Percentiles rank a stretch among this genome's conserved stretches.
phyloP scores from a whole-genome alignment of 1,284 basidiomycete genomes.

The Boletus mariae region DNA sequence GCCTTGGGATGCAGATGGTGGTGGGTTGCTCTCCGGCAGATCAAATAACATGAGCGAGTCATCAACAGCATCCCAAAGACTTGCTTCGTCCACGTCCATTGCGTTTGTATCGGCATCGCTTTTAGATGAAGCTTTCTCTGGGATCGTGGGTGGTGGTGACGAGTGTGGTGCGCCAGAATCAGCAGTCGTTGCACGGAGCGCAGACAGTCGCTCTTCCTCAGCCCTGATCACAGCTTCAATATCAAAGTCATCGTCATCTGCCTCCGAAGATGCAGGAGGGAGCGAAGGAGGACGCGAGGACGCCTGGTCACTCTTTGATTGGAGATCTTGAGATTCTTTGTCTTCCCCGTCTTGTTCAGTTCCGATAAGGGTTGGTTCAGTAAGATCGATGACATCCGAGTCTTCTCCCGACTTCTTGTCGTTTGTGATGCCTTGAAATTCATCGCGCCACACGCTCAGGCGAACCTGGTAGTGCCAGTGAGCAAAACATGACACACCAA shows the following conservation, averaged over 20 bases:
- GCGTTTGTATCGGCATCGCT: slow-evolving; percentile 10
- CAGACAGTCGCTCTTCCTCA: slow-evolving; percentile 40
- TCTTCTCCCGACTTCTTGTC: slow-evolving; percentile 33
- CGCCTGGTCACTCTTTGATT: slow-evolving; percentile 13
- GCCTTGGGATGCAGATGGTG: slow-evolving; percentile 21
- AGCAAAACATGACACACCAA: slow-evolving; percentile 1
- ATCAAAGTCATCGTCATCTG: slow-evolving; percentile 56
- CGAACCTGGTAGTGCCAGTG: slow-evolving; percentile 47
- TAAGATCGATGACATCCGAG: slow-evolving; percentile 30
- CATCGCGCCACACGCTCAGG: slow-evolving; percentile 72
- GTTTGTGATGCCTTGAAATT: slow-evolving; percentile 51
- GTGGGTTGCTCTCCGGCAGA: slow-evolving; percentile 7
- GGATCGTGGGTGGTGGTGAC: slow-evolving; percentile 8
- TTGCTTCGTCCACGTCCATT: slow-evolving; percentile 48
- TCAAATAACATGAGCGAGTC: slow-evolving; percentile 11
- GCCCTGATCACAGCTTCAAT: slow-evolving; percentile 49
- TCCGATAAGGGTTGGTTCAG: slow-evolving; percentile 23
- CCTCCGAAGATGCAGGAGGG: slow-evolving; percentile 47
- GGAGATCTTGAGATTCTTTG: slow-evolving; percentile 27
- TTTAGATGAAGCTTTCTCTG: slow-evolving; percentile 12
- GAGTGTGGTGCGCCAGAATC: slow-evolving; percentile 1
- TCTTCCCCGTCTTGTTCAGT: slow-evolving; percentile 18
- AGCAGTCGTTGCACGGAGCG: slow-evolving; percentile 11
- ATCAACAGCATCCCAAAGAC: slow-evolving; percentile 47
- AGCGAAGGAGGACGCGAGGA: slow-evolving; percentile 37